Percentiles rank a stretch among this genome's conserved stretches.
Evolutionary conservation across 441 rosid genomes (phyloP).

Genomic region (Adansonia gregorii): DNA sequence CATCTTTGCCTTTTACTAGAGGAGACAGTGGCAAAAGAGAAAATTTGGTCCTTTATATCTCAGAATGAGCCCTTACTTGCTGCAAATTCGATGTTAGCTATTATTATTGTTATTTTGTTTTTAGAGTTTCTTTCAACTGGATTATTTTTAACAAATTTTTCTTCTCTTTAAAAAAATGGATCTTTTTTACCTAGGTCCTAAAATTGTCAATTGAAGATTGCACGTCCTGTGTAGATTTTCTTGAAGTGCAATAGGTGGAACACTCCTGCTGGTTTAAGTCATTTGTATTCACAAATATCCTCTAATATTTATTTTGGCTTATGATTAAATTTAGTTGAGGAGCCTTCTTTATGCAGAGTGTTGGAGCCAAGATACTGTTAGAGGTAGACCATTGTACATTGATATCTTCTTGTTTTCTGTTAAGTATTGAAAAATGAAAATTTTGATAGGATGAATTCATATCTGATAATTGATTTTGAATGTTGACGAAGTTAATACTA

Average conservation of each 20-base stretch:
- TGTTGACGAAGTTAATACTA: slow-evolving; percentile 65
- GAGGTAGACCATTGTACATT: slow-evolving; percentile 55
- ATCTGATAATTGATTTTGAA: slow-evolving; percentile 27
- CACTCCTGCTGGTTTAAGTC: slow-evolving; percentile 71
- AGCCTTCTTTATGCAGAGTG: slow-evolving; percentile 54
- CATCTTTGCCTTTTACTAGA: slow-evolving; percentile 50
- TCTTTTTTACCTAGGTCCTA: slow-evolving; percentile 49
- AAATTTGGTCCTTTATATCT: slow-evolving; percentile 84
- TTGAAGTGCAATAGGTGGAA: slow-evolving; percentile 83
- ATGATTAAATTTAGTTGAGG: slow-evolving; percentile 18
- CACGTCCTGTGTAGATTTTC: slow-evolving; percentile 75
- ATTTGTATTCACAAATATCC: slow-evolving; percentile 2
- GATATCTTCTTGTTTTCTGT: background rate
- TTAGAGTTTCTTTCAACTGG: background rate
- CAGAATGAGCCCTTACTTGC: slow-evolving; percentile 91
- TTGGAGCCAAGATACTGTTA: slow-evolving; percentile 68
- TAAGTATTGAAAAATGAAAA: background rate
- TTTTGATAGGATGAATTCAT: slow-evolving; percentile 18
- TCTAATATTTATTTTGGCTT: background rate
- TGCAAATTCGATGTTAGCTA: slow-evolving; percentile 66
- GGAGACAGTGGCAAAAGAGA: slow-evolving; percentile 88
- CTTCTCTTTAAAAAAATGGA: background rate
- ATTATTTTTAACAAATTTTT: background rate
- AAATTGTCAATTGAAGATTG: slow-evolving; percentile 82
- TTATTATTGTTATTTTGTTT: slow-evolving; percentile 2